These are phyloP conservation scores for Vanderwaltozyma verrucispora DNA, from an alignment of 805 yeast genomes.

Conservation along the genomic window DNA sequence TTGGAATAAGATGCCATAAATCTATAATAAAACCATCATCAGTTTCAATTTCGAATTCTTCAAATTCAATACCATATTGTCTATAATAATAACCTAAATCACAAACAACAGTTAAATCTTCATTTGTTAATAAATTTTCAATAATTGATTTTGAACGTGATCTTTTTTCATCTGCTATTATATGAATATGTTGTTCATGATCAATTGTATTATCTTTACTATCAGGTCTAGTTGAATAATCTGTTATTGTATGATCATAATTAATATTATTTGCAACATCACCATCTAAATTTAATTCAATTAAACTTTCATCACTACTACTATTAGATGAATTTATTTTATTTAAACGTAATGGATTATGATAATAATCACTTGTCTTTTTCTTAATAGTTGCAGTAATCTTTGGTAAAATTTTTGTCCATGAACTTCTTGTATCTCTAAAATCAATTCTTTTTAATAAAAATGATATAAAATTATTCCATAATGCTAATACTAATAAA, in stretches of 20 bases:
- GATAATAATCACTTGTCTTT: neutral
- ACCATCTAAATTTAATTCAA: constrained; percentile 10
- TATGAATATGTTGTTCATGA: neutral
- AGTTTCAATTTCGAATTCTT: constrained; percentile 52
- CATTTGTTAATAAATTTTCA: constrained; percentile 8
- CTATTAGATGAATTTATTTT: neutral
- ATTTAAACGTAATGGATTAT: neutral
- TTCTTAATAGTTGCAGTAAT: neutral
- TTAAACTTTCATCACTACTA: neutral
- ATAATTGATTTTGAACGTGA: too few relatives aligned
- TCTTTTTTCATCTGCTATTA: neutral
- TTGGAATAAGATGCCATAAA: constrained; percentile 38
- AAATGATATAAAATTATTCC: neutral
- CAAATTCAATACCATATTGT: constrained; percentile 48
- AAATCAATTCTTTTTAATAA: neutral
- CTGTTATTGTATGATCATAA: constrained; percentile 23
- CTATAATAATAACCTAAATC: constrained; percentile 61
- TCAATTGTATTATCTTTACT: neutral
- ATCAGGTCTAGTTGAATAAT: neutral
- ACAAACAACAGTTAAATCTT: constrained; percentile 32
- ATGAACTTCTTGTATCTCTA: constrained; percentile 24
- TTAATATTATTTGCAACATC: constrained; percentile 23
- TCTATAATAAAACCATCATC: constrained; percentile 69
- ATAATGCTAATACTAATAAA: constrained; percentile 1
- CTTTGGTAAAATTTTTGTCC: constrained; percentile 8